These are phyloP conservation scores for Vickermania ingenoplastis DNA, from an alignment of 208 protist species.

Conservation along the genomic window DNA sequence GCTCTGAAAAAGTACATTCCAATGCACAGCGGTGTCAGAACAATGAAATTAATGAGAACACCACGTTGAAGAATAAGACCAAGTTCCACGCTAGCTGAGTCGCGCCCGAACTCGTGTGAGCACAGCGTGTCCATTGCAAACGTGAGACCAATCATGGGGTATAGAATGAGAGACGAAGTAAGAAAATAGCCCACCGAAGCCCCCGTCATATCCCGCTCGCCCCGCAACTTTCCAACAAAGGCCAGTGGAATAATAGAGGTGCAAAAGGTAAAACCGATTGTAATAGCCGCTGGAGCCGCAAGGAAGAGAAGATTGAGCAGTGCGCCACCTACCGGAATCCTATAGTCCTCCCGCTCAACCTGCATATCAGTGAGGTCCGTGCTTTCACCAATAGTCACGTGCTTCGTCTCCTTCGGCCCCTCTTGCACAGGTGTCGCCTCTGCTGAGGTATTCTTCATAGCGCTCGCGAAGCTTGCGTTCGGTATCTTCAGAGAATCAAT, in stretches of 20 bases:
- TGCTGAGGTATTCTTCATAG: background rate
- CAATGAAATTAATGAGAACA: conserved; percentile 56
- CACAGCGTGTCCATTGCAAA: conserved; percentile 80
- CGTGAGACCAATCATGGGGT: conserved; percentile 72
- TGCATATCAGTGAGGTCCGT: conserved; percentile 17
- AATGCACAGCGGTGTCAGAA: conserved; percentile 45
- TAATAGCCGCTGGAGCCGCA: conserved; percentile 47
- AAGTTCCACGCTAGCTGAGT: conserved; percentile 53
- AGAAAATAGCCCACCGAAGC: conserved; percentile 80
- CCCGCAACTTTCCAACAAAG: conserved; percentile 72
- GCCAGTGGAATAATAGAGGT: conserved; percentile 65
- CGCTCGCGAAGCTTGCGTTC: background rate
- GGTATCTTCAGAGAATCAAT: conserved; percentile 1
- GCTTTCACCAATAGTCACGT: conserved; percentile 5
- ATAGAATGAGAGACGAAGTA: conserved; percentile 51
- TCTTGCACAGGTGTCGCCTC: background rate
- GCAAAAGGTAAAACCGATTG: conserved; percentile 71
- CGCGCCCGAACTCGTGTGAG: conserved; percentile 76
- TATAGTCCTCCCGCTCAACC: conserved; percentile 28
- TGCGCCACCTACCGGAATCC: conserved; percentile 24
- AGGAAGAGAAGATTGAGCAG: conserved; percentile 56
- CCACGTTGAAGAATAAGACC: conserved; percentile 71
- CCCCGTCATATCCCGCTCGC: conserved; percentile 46
- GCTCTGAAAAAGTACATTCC: conserved; percentile 35
- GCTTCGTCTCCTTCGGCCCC: conserved; percentile 11